Evolutionary conservation across 2,329 filamentous ascomycete species (phyloP), one percentile per base, ranked within the genome.

Genomic region (Cladosporium colombiae): DNA sequence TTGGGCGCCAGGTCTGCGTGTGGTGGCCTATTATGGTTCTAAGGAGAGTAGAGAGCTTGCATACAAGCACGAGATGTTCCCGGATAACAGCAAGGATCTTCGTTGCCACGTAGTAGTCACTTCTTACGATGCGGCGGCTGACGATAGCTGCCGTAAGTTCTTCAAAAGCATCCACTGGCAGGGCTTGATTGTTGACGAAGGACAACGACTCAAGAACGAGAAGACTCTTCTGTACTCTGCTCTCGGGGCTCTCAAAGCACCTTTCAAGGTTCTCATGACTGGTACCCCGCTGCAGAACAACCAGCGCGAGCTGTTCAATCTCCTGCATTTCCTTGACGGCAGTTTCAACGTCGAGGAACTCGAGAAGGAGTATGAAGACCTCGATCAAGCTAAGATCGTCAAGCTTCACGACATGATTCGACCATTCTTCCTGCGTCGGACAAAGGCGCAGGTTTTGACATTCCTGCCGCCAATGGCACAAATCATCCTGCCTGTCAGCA

Each of bases 251-350:
- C 86, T 97, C 77, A 89, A 87, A 60, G 88, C 93, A 33, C 91
- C 91, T 0, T 97, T 95, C 79, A 89, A 92, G 62, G 84, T 97
- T 46, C 84, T 99, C 1, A 83, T 99, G 37, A 98, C 94, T 0
- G 78, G 93, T 1, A 99, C 95, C 0, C 95, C 95, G 0, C 80
- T 99, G 14, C 95, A 99, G 73, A 99, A 99, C 78, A 98, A 97
- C 76, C 91, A 92, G 70, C 86, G 93, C 56, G 95, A 99, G 77
- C 82, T 99, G 0, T 98, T 98, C 81, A 99, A 97, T 74, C 83
- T 99, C n/a, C 81, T 99, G 4, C 94, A 98, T 70, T 99, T 99
- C 77, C 85, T 97, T 52, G 93, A 99, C 73, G 85, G 88, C 7
- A 82, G 80, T 0, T 85, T 87, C 65, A 79, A 93, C 71, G 93